phyloP scores from a whole-genome alignment of 2,329 filamentous ascomycete genomes.

The Monosporascus sp. region DNA sequence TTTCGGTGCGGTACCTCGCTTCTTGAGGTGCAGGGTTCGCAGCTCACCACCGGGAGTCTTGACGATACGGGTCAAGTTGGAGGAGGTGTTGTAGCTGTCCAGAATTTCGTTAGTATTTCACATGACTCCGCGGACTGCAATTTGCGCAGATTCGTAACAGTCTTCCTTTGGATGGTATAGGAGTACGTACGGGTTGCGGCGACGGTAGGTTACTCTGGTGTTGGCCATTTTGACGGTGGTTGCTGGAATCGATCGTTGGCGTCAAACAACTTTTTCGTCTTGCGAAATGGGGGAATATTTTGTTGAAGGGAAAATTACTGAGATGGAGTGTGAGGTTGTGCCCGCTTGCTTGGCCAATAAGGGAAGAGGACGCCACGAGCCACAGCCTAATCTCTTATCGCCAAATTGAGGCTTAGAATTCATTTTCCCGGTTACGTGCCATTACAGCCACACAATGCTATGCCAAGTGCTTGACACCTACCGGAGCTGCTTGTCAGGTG shows the following conservation, averaged over 20 bases:
- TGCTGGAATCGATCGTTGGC: slow-evolving; percentile 17
- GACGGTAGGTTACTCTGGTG: slow-evolving; percentile 64
- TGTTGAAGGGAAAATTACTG: slow-evolving; percentile 21
- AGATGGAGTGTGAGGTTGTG: slow-evolving; percentile 5
- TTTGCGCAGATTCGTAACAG: neutral
- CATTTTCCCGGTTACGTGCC: too few relatives aligned
- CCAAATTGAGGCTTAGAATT: too few relatives aligned
- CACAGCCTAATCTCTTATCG: too few relatives aligned
- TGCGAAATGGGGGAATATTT: slow-evolving; percentile 21
- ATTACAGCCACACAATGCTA: too few relatives aligned
- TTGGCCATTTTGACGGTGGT: slow-evolving; percentile 50
- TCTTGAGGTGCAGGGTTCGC: slow-evolving; percentile 98
- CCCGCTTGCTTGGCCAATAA: neutral
- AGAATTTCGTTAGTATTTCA: slow-evolving; percentile 17
- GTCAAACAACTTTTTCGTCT: slow-evolving; percentile 23
- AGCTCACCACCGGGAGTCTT: slow-evolving; percentile 96
- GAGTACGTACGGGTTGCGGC: slow-evolving; percentile 70
- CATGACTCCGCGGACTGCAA: slow-evolving; percentile 1
- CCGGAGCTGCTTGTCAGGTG: neutral
- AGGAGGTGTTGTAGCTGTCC: slow-evolving; percentile 90
- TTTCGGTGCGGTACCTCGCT: slow-evolving; percentile 96
- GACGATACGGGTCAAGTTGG: slow-evolving; percentile 92
- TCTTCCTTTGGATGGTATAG: slow-evolving; percentile 12
- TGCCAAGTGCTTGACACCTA: neutral
- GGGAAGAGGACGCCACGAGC: neutral